These are phyloP conservation scores for Fomitopsis schrenkii DNA, from an alignment of 1,284 basidiomycete species.

Conservation along the genomic window DNA sequence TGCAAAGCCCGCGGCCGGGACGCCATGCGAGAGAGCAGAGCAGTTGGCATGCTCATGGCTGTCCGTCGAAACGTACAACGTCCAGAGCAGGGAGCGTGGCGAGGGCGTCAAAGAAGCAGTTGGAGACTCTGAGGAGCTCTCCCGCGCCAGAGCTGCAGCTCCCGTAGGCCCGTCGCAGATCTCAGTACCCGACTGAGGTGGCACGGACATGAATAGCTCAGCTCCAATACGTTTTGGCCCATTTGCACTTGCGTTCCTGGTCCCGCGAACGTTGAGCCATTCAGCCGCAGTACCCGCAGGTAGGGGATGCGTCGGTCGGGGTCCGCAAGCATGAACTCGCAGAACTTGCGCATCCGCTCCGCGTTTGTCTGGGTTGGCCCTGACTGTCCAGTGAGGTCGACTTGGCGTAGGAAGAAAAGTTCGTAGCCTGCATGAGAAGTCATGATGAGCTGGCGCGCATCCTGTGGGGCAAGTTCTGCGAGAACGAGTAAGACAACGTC, in stretches of 20 bases:
- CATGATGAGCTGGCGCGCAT: background rate
- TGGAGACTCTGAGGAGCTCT: background rate
- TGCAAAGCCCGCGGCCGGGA: background rate
- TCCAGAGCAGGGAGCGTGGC: background rate
- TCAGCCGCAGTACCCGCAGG: background rate
- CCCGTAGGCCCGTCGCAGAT: background rate
- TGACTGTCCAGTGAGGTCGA: background rate
- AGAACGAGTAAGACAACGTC: background rate
- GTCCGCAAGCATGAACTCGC: conserved; percentile 2
- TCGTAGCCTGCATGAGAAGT: background rate
- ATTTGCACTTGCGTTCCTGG: background rate
- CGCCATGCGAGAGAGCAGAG: background rate
- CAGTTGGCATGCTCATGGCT: background rate
- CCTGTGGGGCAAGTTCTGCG: background rate
- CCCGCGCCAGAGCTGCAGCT: background rate
- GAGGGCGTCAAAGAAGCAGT: background rate
- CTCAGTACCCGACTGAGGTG: background rate
- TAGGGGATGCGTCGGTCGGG: background rate
- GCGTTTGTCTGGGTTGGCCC: background rate
- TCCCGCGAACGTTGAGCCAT: background rate
- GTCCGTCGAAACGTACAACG: background rate
- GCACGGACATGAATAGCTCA: background rate
- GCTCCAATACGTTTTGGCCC: too few species aligned
- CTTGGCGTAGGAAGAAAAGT: background rate
- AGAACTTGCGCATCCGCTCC: background rate